Conservation (phyloP, 2,329 filamentous ascomycete species). For the Claviceps sp. region DNA sequence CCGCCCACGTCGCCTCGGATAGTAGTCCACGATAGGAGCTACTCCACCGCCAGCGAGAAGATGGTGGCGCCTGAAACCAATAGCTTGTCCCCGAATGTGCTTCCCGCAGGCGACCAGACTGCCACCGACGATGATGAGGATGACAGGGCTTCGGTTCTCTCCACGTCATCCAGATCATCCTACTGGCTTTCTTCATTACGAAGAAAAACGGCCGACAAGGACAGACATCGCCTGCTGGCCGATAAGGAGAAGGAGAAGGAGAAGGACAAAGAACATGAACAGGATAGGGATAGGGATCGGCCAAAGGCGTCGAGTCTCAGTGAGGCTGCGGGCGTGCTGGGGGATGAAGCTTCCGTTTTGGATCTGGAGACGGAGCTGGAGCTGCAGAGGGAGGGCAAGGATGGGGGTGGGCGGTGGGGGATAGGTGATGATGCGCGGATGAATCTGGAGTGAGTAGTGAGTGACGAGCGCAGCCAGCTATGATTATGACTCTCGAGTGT, state of each 20-base stretch:
- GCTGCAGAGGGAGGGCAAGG: constrained; percentile 38
- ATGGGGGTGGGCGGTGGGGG: constrained; percentile 53
- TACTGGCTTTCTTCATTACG: constrained; percentile 28
- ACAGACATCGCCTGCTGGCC: constrained; percentile 17
- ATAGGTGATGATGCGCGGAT: constrained; percentile 76
- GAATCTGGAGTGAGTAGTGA: constrained; percentile 53
- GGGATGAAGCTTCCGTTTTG: constrained; percentile 28
- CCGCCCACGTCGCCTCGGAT: constrained; percentile 10
- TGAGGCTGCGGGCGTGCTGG: constrained; percentile 23
- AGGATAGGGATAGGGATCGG: constrained; percentile 15
- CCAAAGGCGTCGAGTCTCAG: constrained; percentile 28
- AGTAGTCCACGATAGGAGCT: constrained; percentile 13
- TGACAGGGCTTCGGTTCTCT: constrained; percentile 32
- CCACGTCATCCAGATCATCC: constrained; percentile 33
- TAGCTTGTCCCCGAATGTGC: too few relatives aligned
- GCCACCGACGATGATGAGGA: constrained; percentile 23
- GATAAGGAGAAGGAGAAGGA: constrained; percentile 10
- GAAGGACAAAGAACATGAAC: too few relatives aligned
- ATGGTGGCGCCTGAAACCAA: constrained; percentile 13
- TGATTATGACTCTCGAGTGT: too few relatives aligned
- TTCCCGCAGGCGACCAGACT: constrained; percentile 10
- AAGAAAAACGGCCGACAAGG: constrained; percentile 25
- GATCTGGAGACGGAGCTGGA: constrained; percentile 34
- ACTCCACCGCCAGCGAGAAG: constrained; percentile 24
- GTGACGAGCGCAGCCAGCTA: too few relatives aligned